Evolutionary conservation across 2,329 filamentous ascomycete species (phyloP).

Genomic region (Drechslerella dactyloides): DNA sequence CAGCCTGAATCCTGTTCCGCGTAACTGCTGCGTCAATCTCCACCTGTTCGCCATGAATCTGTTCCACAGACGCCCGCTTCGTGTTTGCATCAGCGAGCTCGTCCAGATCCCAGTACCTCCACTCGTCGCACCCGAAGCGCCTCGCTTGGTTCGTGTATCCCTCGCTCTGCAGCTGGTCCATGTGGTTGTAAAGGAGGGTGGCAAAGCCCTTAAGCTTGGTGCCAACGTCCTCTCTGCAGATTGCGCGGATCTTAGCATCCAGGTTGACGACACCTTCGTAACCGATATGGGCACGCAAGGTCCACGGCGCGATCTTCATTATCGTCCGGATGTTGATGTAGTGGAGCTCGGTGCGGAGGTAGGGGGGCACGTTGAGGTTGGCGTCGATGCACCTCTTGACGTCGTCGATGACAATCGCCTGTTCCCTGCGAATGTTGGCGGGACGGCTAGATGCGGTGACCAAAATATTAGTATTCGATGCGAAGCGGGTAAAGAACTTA

Average conservation of each 20-base stretch:
- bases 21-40: conserved; percentile 10
- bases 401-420: conserved; percentile 16
- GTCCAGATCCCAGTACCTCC: conserved; percentile 34
- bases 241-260: neutral
- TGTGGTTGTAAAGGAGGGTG: conserved; percentile 7
- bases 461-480: conserved; percentile 11
- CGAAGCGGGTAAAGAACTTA: neutral
- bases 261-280: conserved; percentile 7
- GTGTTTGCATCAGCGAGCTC: conserved; percentile 27
- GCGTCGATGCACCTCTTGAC: conserved; percentile 6
- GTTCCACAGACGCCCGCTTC: conserved; percentile 17
- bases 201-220: conserved; percentile 23
- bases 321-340: conserved; percentile 46
- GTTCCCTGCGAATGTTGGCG: conserved; percentile 27
- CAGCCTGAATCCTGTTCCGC: conserved; percentile 9
- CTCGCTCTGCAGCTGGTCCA: neutral
- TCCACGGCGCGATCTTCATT: conserved; percentile 43
- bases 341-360: conserved; percentile 37
- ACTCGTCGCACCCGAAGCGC: conserved; percentile 33
- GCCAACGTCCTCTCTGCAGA: conserved; percentile 21
- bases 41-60: conserved; percentile 1
- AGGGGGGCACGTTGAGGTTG: conserved; percentile 26
- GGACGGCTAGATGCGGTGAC: conserved; percentile 10
- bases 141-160: conserved; percentile 17
- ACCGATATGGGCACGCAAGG: conserved; percentile 13